phyloP scores from a whole-genome alignment of 352 stramenopile genomes.

The Peronospora farinosa region DNA sequence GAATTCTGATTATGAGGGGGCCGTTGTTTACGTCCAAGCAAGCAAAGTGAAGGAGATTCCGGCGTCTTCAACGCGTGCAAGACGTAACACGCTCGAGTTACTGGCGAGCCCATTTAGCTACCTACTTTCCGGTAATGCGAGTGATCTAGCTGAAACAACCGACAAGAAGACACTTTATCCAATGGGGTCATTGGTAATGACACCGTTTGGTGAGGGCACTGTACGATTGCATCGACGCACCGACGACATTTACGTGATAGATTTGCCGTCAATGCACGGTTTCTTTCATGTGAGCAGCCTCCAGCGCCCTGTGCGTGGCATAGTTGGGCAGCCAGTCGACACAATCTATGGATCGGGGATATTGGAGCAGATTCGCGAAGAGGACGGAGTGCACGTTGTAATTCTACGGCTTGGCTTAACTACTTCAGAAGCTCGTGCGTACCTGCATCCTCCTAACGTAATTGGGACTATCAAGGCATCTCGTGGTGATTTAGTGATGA shows the following conservation, averaged over 20 bases:
- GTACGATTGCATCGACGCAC: constrained; percentile 39
- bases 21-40: constrained; percentile 49
- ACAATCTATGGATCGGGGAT: constrained; percentile 66
- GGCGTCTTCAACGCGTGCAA: constrained; percentile 14
- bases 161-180: constrained; percentile 33
- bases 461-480: constrained; percentile 53
- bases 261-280: constrained; percentile 37
- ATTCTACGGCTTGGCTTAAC: constrained; percentile 47
- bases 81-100: constrained; percentile 66
- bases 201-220: constrained; percentile 59
- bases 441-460: constrained; percentile 53
- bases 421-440: constrained; percentile 48
- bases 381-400: constrained; percentile 69
- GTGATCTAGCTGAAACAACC: neutral
- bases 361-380: constrained; percentile 46
- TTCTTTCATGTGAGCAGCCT: constrained; percentile 40
- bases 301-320: constrained; percentile 40
- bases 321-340: constrained; percentile 54
- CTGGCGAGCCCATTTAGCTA: constrained; percentile 70
- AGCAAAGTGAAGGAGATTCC: constrained; percentile 32
- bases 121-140: constrained; percentile 23
- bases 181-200: constrained; percentile 45
- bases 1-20: constrained; percentile 37
- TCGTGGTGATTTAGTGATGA: constrained; percentile 71
- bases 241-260: constrained; percentile 56